Evolutionary conservation across 148 eudicot genomes (phyloP).

Genomic region (Gaultheria prostrata): DNA sequence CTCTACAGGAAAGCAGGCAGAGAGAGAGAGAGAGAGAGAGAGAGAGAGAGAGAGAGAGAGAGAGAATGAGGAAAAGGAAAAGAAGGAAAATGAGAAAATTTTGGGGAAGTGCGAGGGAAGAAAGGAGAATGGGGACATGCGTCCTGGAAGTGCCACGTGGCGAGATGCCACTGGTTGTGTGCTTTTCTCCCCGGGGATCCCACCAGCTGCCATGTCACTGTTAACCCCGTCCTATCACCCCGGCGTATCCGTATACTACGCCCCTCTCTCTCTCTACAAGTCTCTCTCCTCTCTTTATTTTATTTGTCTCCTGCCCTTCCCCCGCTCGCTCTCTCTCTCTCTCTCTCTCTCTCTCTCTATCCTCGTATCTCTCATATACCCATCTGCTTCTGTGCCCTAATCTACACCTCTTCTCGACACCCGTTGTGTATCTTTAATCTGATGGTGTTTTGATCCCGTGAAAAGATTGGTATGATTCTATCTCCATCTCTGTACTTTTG

Average conservation of each 20-base stretch:
- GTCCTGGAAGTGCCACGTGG: slow-evolving; percentile 38
- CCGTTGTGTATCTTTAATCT: slow-evolving; percentile 9
- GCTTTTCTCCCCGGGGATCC: slow-evolving; percentile 21
- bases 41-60: background rate
- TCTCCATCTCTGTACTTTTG: slow-evolving; percentile 7
- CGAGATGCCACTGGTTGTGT: slow-evolving; percentile 21
- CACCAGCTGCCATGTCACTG: slow-evolving; percentile 39
- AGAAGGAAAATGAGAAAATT: background rate
- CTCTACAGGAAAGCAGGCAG: background rate
- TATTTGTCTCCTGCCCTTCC: slow-evolving; percentile 13
- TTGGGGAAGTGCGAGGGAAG: slow-evolving; percentile 7
- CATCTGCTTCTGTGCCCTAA: slow-evolving; percentile 38
- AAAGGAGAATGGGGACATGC: slow-evolving; percentile 29
- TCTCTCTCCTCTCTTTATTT: slow-evolving; percentile 23
- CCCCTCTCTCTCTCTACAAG: slow-evolving; percentile 21
- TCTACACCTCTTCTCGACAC: slow-evolving; percentile 12
- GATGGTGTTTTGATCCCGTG: slow-evolving; percentile 20
- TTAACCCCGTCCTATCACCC: slow-evolving; percentile 32
- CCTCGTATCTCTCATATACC: slow-evolving; percentile 24
- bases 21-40: background rate
- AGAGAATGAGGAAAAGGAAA: background rate
- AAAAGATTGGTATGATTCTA: slow-evolving; percentile 21
- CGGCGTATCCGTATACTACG: slow-evolving; percentile 36
- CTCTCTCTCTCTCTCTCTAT: slow-evolving; percentile 24
- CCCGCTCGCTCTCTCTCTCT: slow-evolving; percentile 22